These are phyloP conservation scores for Ogataea dorogensis DNA, from an alignment of 805 yeast genomes.

Conservation along the genomic window DNA sequence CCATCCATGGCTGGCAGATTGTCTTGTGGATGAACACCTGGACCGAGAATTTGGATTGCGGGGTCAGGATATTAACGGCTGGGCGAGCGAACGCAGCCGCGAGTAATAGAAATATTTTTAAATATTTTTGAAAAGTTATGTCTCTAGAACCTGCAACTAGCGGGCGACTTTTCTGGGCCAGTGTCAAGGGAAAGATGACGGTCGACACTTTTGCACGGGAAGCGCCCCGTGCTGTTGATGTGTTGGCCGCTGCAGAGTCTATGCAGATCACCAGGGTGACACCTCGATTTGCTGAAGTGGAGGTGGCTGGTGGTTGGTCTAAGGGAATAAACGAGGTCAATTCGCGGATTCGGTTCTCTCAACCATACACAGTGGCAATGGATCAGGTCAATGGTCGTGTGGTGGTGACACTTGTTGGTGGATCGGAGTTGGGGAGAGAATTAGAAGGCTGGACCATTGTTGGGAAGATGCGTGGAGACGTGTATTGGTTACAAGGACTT, in stretches of 20 bases:
- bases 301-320: neutral
- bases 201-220: slow-evolving; percentile 14
- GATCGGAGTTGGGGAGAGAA: slow-evolving; percentile 8
- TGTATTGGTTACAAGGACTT: slow-evolving; percentile 15
- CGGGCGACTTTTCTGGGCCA: slow-evolving; percentile 2
- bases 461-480: slow-evolving; percentile 18
- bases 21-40: slow-evolving; percentile 24
- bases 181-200: slow-evolving; percentile 12
- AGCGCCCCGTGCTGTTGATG: slow-evolving; percentile 9
- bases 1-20: slow-evolving; percentile 50
- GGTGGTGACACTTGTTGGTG: slow-evolving; percentile 12
- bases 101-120: slow-evolving; percentile 1
- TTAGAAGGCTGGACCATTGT: slow-evolving; percentile 18
- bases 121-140: slow-evolving; percentile 3
- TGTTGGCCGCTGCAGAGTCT: slow-evolving; percentile 6
- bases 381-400: slow-evolving; percentile 7
- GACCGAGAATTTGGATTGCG: slow-evolving; percentile 29
- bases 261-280: slow-evolving; percentile 11
- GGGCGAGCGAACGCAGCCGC: slow-evolving; percentile 22
- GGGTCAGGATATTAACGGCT: slow-evolving; percentile 37
- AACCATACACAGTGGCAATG: slow-evolving; percentile 16
- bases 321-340: slow-evolving; percentile 9
- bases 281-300: slow-evolving; percentile 6
- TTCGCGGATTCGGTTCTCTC: slow-evolving; percentile 11
- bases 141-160: slow-evolving; percentile 10